A percentile compares a stretch with the other conserved stretches of the same genome.
Conservation (phyloP, 1,139 yeast genomes). For the Debaryomyces udenii region DNA sequence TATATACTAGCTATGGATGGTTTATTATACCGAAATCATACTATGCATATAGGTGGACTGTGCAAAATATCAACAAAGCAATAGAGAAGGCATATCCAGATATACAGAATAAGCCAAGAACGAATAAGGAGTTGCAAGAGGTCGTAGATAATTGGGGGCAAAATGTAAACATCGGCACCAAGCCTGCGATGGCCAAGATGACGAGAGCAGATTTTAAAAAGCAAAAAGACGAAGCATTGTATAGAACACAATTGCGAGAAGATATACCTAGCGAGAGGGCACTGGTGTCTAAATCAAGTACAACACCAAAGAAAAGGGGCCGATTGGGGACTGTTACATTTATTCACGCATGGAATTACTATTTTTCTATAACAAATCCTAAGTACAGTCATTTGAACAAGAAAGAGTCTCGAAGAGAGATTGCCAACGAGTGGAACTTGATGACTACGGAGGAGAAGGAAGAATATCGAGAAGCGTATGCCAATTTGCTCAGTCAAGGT, state of each 20-base stretch:
- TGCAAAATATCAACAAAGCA: slow-evolving; percentile 13
- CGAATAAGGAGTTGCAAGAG: slow-evolving; percentile 19
- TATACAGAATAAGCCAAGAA: slow-evolving; percentile 10
- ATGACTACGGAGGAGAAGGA: slow-evolving; percentile 30
- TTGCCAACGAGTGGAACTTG: slow-evolving; percentile 31
- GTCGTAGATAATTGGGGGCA: slow-evolving; percentile 31
- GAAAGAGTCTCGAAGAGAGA: slow-evolving; percentile 20
- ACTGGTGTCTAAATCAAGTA: neutral
- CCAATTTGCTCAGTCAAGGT: slow-evolving; percentile 31
- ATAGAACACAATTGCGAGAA: slow-evolving; percentile 26
- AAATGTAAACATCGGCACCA: slow-evolving; percentile 13
- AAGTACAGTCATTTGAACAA: slow-evolving; percentile 15
- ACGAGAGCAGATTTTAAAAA: slow-evolving; percentile 22
- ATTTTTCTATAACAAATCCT: slow-evolving; percentile 23
- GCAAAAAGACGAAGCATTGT: slow-evolving; percentile 25
- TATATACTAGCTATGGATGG: slow-evolving; percentile 25
- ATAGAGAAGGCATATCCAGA: slow-evolving; percentile 17
- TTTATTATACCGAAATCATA: slow-evolving; percentile 30
- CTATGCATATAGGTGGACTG: slow-evolving; percentile 36
- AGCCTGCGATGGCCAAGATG: slow-evolving; percentile 25
- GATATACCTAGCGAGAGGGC: slow-evolving; percentile 14
- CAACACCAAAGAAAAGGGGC: slow-evolving; percentile 10
- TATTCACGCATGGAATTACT: slow-evolving; percentile 42
- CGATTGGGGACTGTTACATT: slow-evolving; percentile 22
- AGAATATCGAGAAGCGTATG: slow-evolving; percentile 29